Conservation (phyloP, 176 grass and related monocot genomes). For the Puccinellia tenuiflora region DNA sequence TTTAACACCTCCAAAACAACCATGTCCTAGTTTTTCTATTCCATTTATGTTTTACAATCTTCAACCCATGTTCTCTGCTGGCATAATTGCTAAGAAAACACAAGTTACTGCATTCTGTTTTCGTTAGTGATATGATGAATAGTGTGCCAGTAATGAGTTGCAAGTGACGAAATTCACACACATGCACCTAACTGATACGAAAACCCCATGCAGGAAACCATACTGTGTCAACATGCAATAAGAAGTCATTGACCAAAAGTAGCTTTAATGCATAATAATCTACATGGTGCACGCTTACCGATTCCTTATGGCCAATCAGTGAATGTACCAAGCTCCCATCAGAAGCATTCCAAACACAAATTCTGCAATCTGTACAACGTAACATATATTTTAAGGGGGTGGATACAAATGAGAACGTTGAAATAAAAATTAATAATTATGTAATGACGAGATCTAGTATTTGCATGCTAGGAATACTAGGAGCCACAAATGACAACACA, state of each 20-base stretch:
- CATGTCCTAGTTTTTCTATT: neutral
- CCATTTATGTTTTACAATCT: neutral
- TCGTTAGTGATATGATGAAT: neutral
- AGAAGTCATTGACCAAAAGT: slow-evolving; percentile 1
- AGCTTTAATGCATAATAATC: neutral
- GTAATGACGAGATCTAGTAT: neutral
- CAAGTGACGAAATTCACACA: neutral
- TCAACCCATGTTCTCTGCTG: neutral
- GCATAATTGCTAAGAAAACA: neutral
- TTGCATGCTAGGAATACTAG: neutral
- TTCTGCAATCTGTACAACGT: slow-evolving; percentile 84
- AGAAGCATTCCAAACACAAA: slow-evolving; percentile 99
- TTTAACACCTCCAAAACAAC: neutral
- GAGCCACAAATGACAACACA: slow-evolving; percentile 3
- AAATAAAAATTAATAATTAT: neutral
- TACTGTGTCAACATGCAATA: neutral
- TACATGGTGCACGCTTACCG: slow-evolving; percentile 46
- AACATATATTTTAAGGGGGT: slow-evolving; percentile 1
- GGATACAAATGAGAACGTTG: slow-evolving; percentile 6
- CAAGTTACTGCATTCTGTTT: neutral
- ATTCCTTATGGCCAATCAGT: slow-evolving; percentile 92
- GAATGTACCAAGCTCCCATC: slow-evolving; percentile 98
- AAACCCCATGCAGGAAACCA: neutral
- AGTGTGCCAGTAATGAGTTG: neutral
- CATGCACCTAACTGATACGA: neutral